Evolutionary conservation across 371 early-diverging fungal species (phyloP), one percentile per base, ranked within the genome.

Genomic region (Mucor saturninus): DNA sequence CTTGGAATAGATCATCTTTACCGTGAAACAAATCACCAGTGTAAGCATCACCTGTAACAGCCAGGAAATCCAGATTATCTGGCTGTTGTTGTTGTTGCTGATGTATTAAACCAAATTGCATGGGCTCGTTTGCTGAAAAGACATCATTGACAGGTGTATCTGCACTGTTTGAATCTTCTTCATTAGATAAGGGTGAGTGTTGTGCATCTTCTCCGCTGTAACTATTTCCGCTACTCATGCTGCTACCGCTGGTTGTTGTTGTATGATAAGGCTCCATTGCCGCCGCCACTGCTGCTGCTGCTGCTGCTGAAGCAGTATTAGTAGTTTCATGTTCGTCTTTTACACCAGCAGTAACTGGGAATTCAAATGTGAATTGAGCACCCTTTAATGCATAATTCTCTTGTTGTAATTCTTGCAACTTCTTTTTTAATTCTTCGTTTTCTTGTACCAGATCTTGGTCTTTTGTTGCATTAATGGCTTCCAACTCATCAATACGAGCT

Each of bases 401-500:
- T 31, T 75, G 68, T 59, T 77, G 65, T 37, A 80, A 60, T 54
- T 68, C 52, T 39, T 66, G 59, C 11, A 80, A 53, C 59, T 65
- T 61, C 29, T 72, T 62, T 45, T 73, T 81, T 3, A 81, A 50
- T 31, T 42, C 21, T 5, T 43, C 28, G 21, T 79, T 81, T 45
- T 81, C 82, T 64, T 73, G 45, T 2, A 71, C 40, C 5, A 77
- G 49, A 6, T 55, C 50, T 43, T 71, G 66, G 54, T 73, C 59
- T 61, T 69, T 67, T 30, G 58, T 66, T 39, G 68, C 67, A 21
- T 57, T 52, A 5, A 64, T 30, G 40, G 83, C 85, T 40, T 85
- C 83, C 13, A 92, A 76, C 37, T 86, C 86, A 46, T 79, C 80
- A 56, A 92, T 87, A 15, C 82, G 76, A 42, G 77, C 83, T 57